These are phyloP conservation scores for Datura wrightii DNA, from an alignment of 257 asterid genomes.

Conservation along the genomic window DNA sequence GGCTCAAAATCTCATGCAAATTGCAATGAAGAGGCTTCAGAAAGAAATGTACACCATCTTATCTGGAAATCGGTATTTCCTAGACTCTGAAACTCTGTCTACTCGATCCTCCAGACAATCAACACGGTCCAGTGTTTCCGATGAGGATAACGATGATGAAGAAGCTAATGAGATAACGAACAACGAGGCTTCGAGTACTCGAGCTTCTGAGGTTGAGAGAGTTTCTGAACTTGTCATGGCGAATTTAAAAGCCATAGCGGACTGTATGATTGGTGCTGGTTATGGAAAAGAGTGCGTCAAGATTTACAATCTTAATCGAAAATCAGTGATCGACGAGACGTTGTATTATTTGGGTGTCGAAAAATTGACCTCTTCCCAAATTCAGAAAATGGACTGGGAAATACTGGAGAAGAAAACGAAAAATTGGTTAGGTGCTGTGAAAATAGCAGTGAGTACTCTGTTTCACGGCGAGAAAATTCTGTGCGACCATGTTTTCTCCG, in stretches of 20 bases:
- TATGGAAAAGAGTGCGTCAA: slow-evolving; percentile 68
- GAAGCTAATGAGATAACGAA: slow-evolving; percentile 33
- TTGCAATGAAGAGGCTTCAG: slow-evolving; percentile 68
- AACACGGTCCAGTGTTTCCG: slow-evolving; percentile 46
- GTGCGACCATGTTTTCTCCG: slow-evolving; percentile 69
- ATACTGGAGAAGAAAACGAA: slow-evolving; percentile 56
- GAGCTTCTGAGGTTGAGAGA: not conserved
- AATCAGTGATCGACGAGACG: slow-evolving; percentile 78
- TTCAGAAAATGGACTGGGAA: slow-evolving; percentile 81
- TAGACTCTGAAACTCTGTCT: slow-evolving; percentile 65
- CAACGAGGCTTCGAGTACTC: not conserved
- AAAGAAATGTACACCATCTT: slow-evolving; percentile 63
- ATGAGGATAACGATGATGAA: slow-evolving; percentile 55
- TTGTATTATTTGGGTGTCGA: slow-evolving; percentile 72
- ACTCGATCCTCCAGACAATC: slow-evolving; percentile 43
- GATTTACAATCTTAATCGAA: slow-evolving; percentile 63
- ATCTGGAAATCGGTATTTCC: slow-evolving; percentile 50
- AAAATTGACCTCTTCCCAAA: slow-evolving; percentile 53
- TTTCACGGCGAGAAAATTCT: slow-evolving; percentile 72
- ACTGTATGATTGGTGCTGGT: slow-evolving; percentile 73
- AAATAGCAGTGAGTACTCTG: slow-evolving; percentile 58
- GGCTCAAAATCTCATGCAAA: slow-evolving; percentile 69
- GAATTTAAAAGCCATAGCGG: slow-evolving; percentile 68
- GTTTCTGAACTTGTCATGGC: slow-evolving; percentile 48
- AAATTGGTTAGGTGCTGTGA: slow-evolving; percentile 61